phyloP scores from a whole-genome alignment of 495 filamentous ascomycete species.

The Penicillium daleae region DNA sequence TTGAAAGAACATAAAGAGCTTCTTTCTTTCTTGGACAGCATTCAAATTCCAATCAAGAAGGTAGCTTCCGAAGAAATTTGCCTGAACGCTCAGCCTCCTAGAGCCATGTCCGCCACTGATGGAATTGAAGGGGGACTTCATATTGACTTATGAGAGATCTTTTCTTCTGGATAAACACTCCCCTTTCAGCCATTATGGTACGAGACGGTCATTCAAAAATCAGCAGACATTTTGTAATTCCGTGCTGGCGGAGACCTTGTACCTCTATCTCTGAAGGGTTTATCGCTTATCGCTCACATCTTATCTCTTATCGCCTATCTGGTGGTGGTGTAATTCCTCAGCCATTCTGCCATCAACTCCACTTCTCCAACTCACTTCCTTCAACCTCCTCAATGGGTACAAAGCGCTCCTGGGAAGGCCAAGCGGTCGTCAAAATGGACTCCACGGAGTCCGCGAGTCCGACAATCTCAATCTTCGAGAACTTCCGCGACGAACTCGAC shows the following conservation, averaged over 20 bases:
- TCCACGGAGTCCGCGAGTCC: conserved; percentile 32
- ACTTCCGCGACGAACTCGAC: conserved; percentile 85
- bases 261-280: neutral
- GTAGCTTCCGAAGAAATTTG: too few species aligned
- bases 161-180: too few species aligned
- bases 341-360: conserved; percentile 26
- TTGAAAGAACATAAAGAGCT: too few species aligned
- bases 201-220: neutral
- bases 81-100: neutral
- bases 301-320: conserved; percentile 1
- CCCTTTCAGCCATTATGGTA: neutral
- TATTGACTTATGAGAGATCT: neutral
- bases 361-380: conserved; percentile 13
- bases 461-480: conserved; percentile 78
- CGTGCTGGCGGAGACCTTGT: neutral
- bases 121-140: neutral
- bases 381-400: conserved; percentile 39
- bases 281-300: neutral
- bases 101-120: neutral
- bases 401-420: conserved; percentile 65
- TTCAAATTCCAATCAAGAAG: too few species aligned
- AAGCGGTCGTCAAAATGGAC: conserved; percentile 44
- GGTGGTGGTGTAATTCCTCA: neutral
- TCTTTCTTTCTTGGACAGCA: too few species aligned
- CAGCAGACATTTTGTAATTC: neutral